Percentiles rank a stretch among this genome's conserved stretches.
Evolutionary conservation across 2,329 filamentous ascomycete genomes (phyloP).

Genomic region (Penicillium sp.): DNA sequence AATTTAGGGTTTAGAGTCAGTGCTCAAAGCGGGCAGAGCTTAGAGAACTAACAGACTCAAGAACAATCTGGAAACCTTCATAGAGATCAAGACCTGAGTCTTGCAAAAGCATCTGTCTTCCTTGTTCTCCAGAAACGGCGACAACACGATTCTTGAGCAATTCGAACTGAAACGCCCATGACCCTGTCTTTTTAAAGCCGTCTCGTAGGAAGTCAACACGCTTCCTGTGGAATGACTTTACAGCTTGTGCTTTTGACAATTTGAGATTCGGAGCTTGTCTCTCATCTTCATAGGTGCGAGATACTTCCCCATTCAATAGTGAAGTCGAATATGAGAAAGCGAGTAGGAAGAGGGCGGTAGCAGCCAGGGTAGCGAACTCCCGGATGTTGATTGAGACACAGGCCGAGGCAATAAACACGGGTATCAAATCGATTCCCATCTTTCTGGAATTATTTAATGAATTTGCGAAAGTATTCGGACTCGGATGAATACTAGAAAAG

Average conservation of each 20-base stretch:
- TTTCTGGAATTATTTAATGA: background rate
- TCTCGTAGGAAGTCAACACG: background rate
- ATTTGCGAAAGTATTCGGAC: background rate
- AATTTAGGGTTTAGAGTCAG: background rate
- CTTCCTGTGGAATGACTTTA: background rate
- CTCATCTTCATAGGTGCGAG: background rate
- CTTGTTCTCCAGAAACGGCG: slow-evolving; percentile 6
- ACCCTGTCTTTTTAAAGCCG: background rate
- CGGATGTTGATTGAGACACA: background rate
- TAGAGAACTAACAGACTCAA: background rate
- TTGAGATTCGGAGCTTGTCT: background rate
- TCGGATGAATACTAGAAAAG: background rate
- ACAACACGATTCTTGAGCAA: background rate
- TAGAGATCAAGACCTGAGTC: background rate
- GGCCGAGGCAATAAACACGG: background rate
- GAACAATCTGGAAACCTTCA: background rate
- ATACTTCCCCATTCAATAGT: background rate
- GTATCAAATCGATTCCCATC: background rate
- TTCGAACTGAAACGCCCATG: slow-evolving; percentile 1
- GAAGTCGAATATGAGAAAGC: background rate
- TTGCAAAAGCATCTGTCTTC: background rate
- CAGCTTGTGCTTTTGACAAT: background rate
- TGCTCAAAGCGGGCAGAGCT: background rate
- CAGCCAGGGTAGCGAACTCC: background rate
- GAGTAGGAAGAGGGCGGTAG: background rate